phyloP scores from a whole-genome alignment of 345 rosid genomes.

The Gossypium turneri region DNA sequence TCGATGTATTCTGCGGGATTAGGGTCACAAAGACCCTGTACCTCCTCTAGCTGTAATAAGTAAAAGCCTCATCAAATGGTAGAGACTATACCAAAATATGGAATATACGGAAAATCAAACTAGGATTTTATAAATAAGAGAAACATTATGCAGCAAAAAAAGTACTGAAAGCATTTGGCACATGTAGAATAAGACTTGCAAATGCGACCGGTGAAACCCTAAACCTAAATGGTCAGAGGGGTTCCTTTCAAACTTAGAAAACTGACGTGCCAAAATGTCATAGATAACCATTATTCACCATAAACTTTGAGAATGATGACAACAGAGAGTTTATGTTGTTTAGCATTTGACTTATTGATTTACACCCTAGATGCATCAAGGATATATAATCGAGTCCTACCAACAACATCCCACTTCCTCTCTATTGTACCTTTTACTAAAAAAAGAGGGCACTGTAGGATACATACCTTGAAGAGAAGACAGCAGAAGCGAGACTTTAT shows the following conservation, averaged over 20 bases:
- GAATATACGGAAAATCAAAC: not conserved
- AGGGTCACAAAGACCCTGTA: slow-evolving; percentile 52
- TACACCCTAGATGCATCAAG: not conserved
- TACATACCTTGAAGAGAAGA: slow-evolving; percentile 45
- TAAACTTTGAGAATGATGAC: not conserved
- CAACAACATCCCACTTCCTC: not conserved
- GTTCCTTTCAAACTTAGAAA: not conserved
- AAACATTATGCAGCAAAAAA: not conserved
- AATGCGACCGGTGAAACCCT: not conserved
- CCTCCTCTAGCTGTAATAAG: slow-evolving; percentile 44
- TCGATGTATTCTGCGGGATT: slow-evolving; percentile 48
- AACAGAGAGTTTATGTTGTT: not conserved
- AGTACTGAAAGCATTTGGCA: not conserved
- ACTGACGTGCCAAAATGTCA: not conserved
- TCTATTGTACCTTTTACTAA: not conserved
- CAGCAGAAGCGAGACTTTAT: slow-evolving; percentile 52
- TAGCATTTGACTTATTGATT: not conserved
- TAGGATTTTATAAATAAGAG: not conserved
- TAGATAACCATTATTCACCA: not conserved
- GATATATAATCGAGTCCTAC: not conserved
- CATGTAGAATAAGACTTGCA: not conserved
- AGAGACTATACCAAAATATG: not conserved
- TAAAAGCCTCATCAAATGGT: not conserved
- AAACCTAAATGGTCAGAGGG: not conserved
- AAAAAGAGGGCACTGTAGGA: not conserved